Percentiles rank a stretch among this genome's conserved stretches.
phyloP scores from a whole-genome alignment of 2,329 filamentous ascomycete genomes.

The Aspergillus luchuensis region DNA sequence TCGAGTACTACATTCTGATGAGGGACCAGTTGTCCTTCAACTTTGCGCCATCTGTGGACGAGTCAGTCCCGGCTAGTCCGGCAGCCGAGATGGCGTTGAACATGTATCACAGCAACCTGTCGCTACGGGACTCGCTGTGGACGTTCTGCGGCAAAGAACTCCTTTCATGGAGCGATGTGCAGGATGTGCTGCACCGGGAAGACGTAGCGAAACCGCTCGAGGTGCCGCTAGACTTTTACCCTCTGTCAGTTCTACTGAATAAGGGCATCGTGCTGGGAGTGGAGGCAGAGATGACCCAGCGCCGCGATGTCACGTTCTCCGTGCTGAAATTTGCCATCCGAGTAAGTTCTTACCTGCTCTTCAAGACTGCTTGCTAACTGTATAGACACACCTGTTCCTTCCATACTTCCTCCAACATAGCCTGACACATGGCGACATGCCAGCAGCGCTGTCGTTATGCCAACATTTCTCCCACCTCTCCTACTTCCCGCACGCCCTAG shows the following conservation, averaged over 20 bases:
- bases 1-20: conserved; percentile 93
- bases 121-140: conserved; percentile 86
- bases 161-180: conserved; percentile 84
- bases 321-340: conserved; percentile 85
- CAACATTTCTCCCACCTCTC: conserved; percentile 83
- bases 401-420: conserved; percentile 83
- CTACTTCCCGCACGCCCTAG: conserved; percentile 91
- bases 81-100: conserved; percentile 50
- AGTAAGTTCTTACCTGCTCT: conserved; percentile 54
- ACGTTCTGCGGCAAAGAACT: conserved; percentile 86
- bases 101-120: conserved; percentile 51
- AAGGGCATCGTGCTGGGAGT: conserved; percentile 90
- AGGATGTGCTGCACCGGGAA: conserved; percentile 75
- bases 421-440: conserved; percentile 72
- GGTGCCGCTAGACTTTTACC: conserved; percentile 92
- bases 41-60: conserved; percentile 51
- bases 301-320: conserved; percentile 87
- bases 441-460: conserved; percentile 77
- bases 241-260: conserved; percentile 79
- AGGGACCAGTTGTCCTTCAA: conserved; percentile 70
- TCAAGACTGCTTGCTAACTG: conserved; percentile 8
- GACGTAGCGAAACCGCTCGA: conserved; percentile 75
- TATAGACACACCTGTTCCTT: conserved; percentile 85
- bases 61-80: conserved; percentile 52
- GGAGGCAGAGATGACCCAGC: conserved; percentile 89